phyloP scores from a whole-genome alignment of 129 eudicot species.

The Chrysanthemum seticuspe region DNA sequence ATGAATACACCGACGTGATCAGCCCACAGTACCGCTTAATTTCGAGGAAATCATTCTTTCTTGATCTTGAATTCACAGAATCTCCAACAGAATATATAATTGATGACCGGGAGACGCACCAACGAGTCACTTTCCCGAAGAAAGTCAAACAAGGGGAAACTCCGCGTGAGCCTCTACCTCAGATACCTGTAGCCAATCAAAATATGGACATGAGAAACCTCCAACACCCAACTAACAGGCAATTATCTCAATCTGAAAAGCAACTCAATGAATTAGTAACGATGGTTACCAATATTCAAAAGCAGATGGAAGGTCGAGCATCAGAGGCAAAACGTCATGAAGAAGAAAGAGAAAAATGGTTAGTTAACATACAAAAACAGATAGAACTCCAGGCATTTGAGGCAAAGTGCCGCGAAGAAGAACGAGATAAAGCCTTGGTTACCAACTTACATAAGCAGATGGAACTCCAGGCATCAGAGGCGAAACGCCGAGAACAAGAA shows the following conservation, averaged over 20 bases:
- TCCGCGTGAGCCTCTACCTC: neutral
- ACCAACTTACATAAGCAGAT: neutral
- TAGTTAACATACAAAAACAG: neutral
- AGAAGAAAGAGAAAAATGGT: neutral
- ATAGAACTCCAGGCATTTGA: neutral
- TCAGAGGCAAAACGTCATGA: neutral
- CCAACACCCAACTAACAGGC: neutral
- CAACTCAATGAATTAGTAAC: neutral
- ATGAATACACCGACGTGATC: neutral
- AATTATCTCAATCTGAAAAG: neutral
- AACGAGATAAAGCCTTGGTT: neutral
- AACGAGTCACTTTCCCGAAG: slow-evolving; percentile 5
- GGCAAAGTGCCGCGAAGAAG: neutral
- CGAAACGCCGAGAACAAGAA: neutral
- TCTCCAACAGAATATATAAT: slow-evolving; percentile 5
- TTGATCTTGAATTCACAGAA: neutral
- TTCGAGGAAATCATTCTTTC: neutral
- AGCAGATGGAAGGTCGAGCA: neutral
- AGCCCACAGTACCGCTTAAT: neutral
- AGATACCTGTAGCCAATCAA: neutral
- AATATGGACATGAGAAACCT: neutral
- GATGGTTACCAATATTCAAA: neutral
- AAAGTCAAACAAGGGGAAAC: neutral
- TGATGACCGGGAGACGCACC: neutral
- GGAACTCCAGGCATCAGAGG: neutral